Evolutionary conservation across 805 yeast genomes (phyloP), one percentile per base, ranked within the genome.

Genomic region (Starmerella cellae): DNA sequence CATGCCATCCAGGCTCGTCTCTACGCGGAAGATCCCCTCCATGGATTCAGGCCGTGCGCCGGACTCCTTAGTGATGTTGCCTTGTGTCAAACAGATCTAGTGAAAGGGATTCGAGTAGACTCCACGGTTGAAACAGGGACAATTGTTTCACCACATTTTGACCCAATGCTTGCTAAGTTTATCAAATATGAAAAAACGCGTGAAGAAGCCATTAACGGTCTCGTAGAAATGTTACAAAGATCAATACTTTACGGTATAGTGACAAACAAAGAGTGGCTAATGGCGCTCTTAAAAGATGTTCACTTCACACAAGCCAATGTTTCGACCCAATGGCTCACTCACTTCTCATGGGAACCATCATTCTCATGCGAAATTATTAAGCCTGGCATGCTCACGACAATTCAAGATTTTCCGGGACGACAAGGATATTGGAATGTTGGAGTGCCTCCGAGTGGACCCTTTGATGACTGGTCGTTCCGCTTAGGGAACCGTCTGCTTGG

Each of bases 1-100:
- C 87, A 85, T 60, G 97, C 98, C 30, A 91, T 91, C 55, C 97
- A 91, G 70, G 91, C 97, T 70, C 85, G 97, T 72, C 88, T 91
- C 68, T 91, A 97, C 45, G 91, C 98, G 39, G 98, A 91, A 65
- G 98, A 88, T 61, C 97, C 98, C 10, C 61, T 94, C 41, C 87
- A 87, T 68, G 83, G 80, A 60, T 88, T 88, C 77, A 95, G 83
- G 66, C 98, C 98, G 16, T 20, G 38, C n/a, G 38, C 38, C 8
- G 38, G 38, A 6, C 5, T 20, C 11, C 13, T 35, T 6, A 20
- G 20, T 18, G 28, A 35, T 6, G 38, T 21, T 16, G 19, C 8
- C 16, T 20, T 35, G 10, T 18, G 16, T 4, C 14, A 17, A 10
- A 11, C 26, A 5, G 22, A 34, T 17, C 20, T 19, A 11, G 19